Base-by-base conservation (phyloP, 345 rosid species). In the Crucihimalaya himalaica region DNA sequence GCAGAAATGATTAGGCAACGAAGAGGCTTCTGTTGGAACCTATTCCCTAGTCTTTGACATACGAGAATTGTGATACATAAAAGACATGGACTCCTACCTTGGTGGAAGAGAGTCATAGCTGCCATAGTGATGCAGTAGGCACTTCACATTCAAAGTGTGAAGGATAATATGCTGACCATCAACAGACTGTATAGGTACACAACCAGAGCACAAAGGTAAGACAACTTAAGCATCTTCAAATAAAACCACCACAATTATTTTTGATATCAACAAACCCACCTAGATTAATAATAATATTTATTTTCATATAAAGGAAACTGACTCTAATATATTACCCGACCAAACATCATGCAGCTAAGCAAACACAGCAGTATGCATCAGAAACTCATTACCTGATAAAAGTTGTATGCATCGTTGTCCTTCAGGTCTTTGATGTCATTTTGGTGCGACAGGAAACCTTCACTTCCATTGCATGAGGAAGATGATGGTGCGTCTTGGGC, bases 161-260 rank as follows among this genome's bases (percentile, higher is more conserved):
- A 95, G 88, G 83, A 95, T 87, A 76, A 92, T 76, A 75, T 85
- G 89, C 83, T 95, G 97, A 64, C 99, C 99, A 74, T 95, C 99
- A 78, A 80, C 83, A 53, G 85, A 96, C 99, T 95, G 86, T 68
- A 84, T 31, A 78, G 57, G 78, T 43, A 82, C 8, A 63, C 10
- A 37, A 56, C n/a, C 18, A 72, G 23, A 67, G 63, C 37, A 75
- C 66, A 20, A 60, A 69, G 54, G 53, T 66, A 39, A 48, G 27
- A 48, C 5, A 48, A 19, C 21, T 48, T 48, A 20, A 8, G 27
- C 25, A 48, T 48, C 27, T 45, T 19, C 14, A 9, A 3, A 48
- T 3, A 4, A 46, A 55, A 64, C n/a, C 29, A 39, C 20, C 14
- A 68, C 25, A 11, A 15, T 34, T 6, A 11, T 11, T 5, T 32